phyloP scores from a whole-genome alignment of 345 rosid genomes.

The Lepidium sativum region DNA sequence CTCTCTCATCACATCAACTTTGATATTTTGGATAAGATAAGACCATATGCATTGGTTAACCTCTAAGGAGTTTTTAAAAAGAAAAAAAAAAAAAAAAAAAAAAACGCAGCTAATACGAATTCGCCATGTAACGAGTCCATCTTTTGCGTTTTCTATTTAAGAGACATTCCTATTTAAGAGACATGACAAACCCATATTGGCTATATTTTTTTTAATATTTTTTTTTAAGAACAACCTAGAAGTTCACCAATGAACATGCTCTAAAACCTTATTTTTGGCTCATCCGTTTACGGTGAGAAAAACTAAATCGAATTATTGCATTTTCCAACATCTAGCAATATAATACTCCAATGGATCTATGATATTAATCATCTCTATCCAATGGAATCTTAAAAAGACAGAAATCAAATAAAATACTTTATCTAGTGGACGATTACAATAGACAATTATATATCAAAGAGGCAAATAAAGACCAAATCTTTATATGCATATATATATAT shows the following conservation, averaged over 20 bases:
- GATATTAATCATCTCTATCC: background rate
- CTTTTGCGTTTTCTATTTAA: no score
- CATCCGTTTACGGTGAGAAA: background rate
- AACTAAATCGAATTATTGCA: background rate
- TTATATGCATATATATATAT: no score
- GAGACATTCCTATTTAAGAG: no score
- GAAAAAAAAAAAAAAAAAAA: no score
- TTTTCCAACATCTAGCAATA: background rate
- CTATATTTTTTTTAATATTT: no score
- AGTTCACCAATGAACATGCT: no score
- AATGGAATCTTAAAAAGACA: background rate
- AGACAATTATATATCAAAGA: background rate
- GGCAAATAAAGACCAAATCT: background rate
- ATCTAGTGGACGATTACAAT: background rate
- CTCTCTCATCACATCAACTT: slow-evolving; percentile 4
- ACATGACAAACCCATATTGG: no score
- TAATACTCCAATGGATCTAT: background rate
- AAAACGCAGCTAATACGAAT: no score
- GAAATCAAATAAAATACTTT: background rate
- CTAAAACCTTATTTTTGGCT: background rate
- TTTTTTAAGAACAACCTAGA: no score
- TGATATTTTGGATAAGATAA: slow-evolving; percentile 13
- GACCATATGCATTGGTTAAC: no score
- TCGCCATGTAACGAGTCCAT: no score
- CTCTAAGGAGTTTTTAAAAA: no score